A percentile compares a stretch with the other conserved stretches of the same genome.
Evolutionary conservation across 2,329 filamentous ascomycete genomes (phyloP).

Genomic region (Penicillium sp.): DNA sequence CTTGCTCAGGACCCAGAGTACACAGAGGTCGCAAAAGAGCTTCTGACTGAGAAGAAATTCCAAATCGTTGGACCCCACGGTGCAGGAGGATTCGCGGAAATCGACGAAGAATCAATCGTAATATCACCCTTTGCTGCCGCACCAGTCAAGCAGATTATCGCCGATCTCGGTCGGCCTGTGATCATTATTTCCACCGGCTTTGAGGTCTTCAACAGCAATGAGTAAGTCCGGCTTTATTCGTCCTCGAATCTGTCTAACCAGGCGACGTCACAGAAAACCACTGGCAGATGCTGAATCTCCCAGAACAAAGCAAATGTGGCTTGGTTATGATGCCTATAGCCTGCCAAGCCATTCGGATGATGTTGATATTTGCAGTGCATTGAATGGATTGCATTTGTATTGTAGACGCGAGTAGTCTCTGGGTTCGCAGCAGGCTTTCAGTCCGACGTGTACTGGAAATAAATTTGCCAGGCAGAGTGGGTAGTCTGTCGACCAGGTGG

Average conservation of each 20-base stretch:
- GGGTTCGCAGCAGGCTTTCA: constrained; percentile 5
- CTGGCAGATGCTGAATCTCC: constrained; percentile 22
- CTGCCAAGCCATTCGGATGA: constrained; percentile 19
- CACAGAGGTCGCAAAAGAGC: constrained; percentile 15
- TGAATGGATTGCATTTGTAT: constrained; percentile 20
- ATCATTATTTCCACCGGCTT: constrained; percentile 22
- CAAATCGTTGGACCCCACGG: constrained; percentile 18
- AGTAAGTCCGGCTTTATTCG: constrained; percentile 18
- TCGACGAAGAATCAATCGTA: constrained; percentile 20
- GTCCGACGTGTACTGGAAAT: no score
- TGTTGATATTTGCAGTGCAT: constrained; percentile 15
- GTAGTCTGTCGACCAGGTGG: background rate
- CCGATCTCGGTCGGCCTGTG: constrained; percentile 20
- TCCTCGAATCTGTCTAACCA: constrained; percentile 16
- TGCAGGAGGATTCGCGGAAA: constrained; percentile 22
- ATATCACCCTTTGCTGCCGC: constrained; percentile 21
- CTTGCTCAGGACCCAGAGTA: constrained; percentile 20
- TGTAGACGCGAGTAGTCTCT: constrained; percentile 15
- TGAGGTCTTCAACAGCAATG: constrained; percentile 15
- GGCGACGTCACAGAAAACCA: constrained; percentile 15
- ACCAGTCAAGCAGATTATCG: constrained; percentile 23
- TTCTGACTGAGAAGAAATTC: constrained; percentile 18
- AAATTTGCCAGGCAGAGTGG: no score
- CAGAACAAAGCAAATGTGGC: constrained; percentile 22
- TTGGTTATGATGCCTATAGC: constrained; percentile 17